Conservation (phyloP, 1,284 basidiomycete species). For the Ceratobasidium sp. region DNA sequence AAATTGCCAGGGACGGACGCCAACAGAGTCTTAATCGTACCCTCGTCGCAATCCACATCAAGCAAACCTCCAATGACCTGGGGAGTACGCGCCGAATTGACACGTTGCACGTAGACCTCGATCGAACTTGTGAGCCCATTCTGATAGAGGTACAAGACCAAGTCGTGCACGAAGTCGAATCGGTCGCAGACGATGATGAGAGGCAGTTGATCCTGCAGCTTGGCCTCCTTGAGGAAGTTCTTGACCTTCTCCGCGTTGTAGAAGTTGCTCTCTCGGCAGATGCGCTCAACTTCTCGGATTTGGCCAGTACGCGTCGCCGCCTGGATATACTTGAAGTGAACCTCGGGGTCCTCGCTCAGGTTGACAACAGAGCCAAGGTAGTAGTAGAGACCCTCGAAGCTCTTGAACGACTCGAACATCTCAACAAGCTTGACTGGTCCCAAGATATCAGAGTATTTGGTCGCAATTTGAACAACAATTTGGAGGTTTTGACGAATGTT, state of each 20-base stretch:
- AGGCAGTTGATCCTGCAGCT: constrained; percentile 95
- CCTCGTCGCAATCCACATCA: constrained; percentile 98
- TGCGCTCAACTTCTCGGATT: constrained; percentile 98
- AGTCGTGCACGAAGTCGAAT: constrained; percentile 99
- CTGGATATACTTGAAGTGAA: constrained; percentile 99
- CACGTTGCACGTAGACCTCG: constrained; percentile 98
- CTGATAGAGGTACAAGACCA: constrained; percentile 98
- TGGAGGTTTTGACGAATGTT: constrained; percentile 99
- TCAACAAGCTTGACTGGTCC: constrained; percentile 98
- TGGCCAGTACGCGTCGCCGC: constrained; percentile 98
- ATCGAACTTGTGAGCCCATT: constrained; percentile 98
- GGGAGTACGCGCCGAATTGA: constrained; percentile 98
- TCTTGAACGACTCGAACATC: constrained; percentile 99
- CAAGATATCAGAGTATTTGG: constrained; percentile 98
- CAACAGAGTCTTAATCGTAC: constrained; percentile 93
- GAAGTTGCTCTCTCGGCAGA: constrained; percentile 95
- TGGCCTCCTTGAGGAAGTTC: constrained; percentile 99
- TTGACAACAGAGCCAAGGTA: constrained; percentile 98
- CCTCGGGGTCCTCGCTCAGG: constrained; percentile 94
- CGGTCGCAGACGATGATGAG: constrained; percentile 99
- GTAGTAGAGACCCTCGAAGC: constrained; percentile 98
- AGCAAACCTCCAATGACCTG: constrained; percentile 97
- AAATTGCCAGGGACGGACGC: constrained; percentile 96
- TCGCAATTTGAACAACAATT: constrained; percentile 97
- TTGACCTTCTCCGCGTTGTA: constrained; percentile 99